Conservation (phyloP, 1,284 basidiomycete genomes). For the Rhodotorula sp. region DNA sequence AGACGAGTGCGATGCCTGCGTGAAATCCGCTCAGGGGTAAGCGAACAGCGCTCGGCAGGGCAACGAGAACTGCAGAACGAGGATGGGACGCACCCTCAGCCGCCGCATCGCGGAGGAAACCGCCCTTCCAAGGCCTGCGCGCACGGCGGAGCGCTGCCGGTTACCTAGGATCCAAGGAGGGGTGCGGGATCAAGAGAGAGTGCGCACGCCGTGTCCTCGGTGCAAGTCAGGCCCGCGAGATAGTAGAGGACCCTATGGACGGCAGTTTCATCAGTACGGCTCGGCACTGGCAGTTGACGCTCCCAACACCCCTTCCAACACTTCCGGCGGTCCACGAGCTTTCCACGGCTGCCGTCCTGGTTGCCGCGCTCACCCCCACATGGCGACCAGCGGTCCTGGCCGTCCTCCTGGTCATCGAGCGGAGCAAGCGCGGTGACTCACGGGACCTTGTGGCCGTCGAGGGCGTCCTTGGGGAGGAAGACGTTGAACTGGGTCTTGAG, state of each 20-base stretch:
- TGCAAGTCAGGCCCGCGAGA: slow-evolving; percentile 91
- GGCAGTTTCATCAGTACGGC: neutral
- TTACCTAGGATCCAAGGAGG: neutral
- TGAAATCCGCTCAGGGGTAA: neutral
- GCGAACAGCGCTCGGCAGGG: too few species aligned
- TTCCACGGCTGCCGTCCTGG: too few species aligned
- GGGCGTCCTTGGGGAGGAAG: slow-evolving; percentile 73
- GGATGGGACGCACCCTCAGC: slow-evolving; percentile 57
- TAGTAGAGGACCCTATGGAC: slow-evolving; percentile 64
- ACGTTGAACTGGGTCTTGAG: slow-evolving; percentile 84
- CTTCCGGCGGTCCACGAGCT: too few species aligned
- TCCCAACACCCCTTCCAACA: neutral
- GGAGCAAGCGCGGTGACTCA: slow-evolving; percentile 1
- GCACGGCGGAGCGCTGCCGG: too few species aligned
- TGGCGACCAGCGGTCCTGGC: neutral
- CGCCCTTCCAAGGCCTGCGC: slow-evolving; percentile 79
- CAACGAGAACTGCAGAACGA: neutral
- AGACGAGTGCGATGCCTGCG: slow-evolving; percentile 77
- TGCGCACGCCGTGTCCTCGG: slow-evolving; percentile 85
- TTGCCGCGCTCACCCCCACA: neutral
- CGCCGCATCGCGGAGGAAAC: slow-evolving; percentile 76
- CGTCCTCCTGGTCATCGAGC: neutral
- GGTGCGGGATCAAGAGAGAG: neutral
- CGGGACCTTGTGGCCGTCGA: slow-evolving; percentile 57
- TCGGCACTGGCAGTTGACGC: neutral